These are phyloP conservation scores for Elsinoe perseae DNA, from an alignment of 2,329 filamentous ascomycete genomes.

Conservation along the genomic window DNA sequence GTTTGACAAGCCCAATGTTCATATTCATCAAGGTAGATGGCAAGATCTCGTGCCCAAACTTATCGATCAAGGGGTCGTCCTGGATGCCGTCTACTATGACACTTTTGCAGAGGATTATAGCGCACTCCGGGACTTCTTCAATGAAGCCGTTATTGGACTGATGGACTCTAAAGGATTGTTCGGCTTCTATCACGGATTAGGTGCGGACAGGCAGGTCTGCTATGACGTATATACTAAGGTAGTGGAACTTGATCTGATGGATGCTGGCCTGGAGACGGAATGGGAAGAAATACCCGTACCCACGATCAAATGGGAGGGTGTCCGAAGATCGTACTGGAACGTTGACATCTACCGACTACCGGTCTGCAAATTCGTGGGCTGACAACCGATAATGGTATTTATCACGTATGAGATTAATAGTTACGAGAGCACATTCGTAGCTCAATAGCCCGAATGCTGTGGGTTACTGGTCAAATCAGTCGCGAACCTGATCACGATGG, in stretches of 20 bases:
- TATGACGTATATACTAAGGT: slow-evolving; percentile 93
- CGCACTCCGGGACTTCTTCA: slow-evolving; percentile 79
- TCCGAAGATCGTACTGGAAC: slow-evolving; percentile 83
- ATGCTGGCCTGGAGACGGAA: slow-evolving; percentile 82
- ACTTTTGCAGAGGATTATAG: slow-evolving; percentile 93
- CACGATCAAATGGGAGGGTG: slow-evolving; percentile 77
- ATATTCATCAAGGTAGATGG: slow-evolving; percentile 43
- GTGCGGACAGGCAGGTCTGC: slow-evolving; percentile 83
- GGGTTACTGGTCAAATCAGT: background rate
- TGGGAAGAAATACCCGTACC: slow-evolving; percentile 75
- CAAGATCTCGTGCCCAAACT: slow-evolving; percentile 42
- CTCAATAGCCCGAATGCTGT: background rate
- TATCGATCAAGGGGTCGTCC: slow-evolving; percentile 35
- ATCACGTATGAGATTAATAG: background rate
- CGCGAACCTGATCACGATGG: background rate
- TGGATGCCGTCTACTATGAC: slow-evolving; percentile 75
- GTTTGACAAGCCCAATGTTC: slow-evolving; percentile 43
- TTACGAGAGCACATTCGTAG: background rate
- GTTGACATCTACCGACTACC: slow-evolving; percentile 70
- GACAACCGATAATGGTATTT: slow-evolving; percentile 22
- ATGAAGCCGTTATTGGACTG: slow-evolving; percentile 73
- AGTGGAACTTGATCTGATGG: slow-evolving; percentile 80
- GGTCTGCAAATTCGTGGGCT: slow-evolving; percentile 65
- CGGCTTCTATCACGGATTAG: slow-evolving; percentile 66
- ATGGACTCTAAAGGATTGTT: slow-evolving; percentile 54